Evolutionary conservation across 495 filamentous ascomycete species (phyloP).

Genomic region (Pyronema omphalodes): DNA sequence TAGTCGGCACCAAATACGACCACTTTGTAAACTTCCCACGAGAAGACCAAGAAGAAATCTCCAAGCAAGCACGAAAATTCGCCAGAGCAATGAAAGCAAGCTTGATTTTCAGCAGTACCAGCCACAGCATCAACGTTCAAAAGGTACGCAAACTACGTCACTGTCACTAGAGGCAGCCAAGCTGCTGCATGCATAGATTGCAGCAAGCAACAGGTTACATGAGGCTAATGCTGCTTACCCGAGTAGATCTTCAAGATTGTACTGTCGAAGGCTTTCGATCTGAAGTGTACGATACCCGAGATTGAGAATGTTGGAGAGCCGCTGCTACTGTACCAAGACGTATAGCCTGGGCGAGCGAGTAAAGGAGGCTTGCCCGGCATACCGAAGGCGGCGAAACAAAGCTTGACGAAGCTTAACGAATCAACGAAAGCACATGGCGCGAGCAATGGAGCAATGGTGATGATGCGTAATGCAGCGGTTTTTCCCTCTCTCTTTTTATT

Average conservation of each 20-base stretch:
- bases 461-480: too few relatives aligned
- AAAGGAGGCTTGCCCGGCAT: too few relatives aligned
- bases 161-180: neutral
- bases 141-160: conserved; percentile 42
- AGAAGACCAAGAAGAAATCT: conserved; percentile 96
- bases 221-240: neutral
- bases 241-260: conserved; percentile 97
- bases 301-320: conserved; percentile 96
- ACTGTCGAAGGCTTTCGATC: conserved; percentile 90
- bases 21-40: conserved; percentile 96
- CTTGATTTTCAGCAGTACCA: conserved; percentile 94
- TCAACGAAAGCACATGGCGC: too few relatives aligned
- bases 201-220: neutral
- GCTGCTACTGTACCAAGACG: conserved; percentile 78
- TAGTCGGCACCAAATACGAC: conserved; percentile 96
- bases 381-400: too few relatives aligned
- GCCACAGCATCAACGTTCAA: conserved; percentile 97
- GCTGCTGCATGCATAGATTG: neutral
- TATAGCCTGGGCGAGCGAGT: conserved; percentile 25
- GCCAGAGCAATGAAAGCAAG: conserved; percentile 95
- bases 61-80: conserved; percentile 85
- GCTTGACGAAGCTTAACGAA: too few relatives aligned
- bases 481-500: neutral
- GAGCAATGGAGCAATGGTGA: too few relatives aligned
- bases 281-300: conserved; percentile 97